These are phyloP conservation scores for Wickerhamiella domercqiae DNA, from an alignment of 805 yeast species.

Conservation along the genomic window DNA sequence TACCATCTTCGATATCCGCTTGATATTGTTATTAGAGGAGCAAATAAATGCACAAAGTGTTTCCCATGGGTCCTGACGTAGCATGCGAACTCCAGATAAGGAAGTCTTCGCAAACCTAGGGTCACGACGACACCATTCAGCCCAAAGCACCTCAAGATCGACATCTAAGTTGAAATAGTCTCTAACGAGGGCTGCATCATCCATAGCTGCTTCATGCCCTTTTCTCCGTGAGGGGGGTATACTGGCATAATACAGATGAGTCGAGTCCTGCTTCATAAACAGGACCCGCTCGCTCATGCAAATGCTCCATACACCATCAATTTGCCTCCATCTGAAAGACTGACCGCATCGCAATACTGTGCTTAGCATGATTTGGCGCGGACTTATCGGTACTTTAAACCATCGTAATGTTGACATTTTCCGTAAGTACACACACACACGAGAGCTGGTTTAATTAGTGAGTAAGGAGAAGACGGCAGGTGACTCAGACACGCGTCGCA, in stretches of 20 bases:
- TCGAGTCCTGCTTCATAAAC: slow-evolving; percentile 45
- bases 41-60: slow-evolving; percentile 80
- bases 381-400: slow-evolving; percentile 15
- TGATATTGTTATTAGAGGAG: slow-evolving; percentile 89
- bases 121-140: slow-evolving; percentile 39
- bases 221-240: slow-evolving; percentile 17
- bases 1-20: slow-evolving; percentile 86
- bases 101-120: slow-evolving; percentile 27
- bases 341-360: slow-evolving; percentile 74
- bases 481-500: too few species aligned
- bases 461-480: too few species aligned
- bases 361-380: slow-evolving; percentile 38
- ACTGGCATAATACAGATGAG: slow-evolving; percentile 37
- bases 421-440: too few species aligned
- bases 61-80: slow-evolving; percentile 96
- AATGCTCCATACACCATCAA: slow-evolving; percentile 37
- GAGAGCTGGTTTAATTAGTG: too few species aligned
- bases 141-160: slow-evolving; percentile 37
- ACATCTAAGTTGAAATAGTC: slow-evolving; percentile 62
- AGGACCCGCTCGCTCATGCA: slow-evolving; percentile 45
- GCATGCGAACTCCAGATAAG: slow-evolving; percentile 62
- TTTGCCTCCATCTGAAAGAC: slow-evolving; percentile 63
- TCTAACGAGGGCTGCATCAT: slow-evolving; percentile 28
- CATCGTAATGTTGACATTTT: slow-evolving; percentile 8
- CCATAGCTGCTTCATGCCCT: slow-evolving; percentile 14